Conservation (phyloP, 371 early-diverging fungal species). For the Batkoa obscura region DNA sequence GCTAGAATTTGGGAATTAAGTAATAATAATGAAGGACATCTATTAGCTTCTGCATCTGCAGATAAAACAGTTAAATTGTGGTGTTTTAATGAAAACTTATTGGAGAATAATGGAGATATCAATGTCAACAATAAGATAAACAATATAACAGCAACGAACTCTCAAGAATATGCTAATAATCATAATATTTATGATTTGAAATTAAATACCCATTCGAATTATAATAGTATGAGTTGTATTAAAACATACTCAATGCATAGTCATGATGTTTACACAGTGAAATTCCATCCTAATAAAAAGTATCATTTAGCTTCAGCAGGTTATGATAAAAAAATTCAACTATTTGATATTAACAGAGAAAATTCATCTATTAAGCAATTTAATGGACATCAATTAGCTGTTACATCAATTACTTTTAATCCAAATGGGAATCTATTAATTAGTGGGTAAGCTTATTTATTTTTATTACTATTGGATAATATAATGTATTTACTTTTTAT, state of each 20-base stretch:
- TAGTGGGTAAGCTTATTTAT: constrained; percentile 28
- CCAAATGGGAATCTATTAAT: constrained; percentile 84
- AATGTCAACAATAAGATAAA: no score
- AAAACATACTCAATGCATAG: constrained; percentile 30
- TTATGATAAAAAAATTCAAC: constrained; percentile 74
- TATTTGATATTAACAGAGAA: constrained; percentile 60
- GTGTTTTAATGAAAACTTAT: background rate
- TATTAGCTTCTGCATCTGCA: constrained; percentile 72
- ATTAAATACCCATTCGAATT: no score
- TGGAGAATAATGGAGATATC: no score
- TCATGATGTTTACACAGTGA: constrained; percentile 78
- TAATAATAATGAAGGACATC: constrained; percentile 38
- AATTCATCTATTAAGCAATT: constrained; percentile 67
- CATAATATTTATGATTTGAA: no score
- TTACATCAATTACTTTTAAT: constrained; percentile 66
- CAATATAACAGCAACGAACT: no score
- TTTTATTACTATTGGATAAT: background rate
- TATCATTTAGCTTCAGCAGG: constrained; percentile 72
- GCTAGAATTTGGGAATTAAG: constrained; percentile 86
- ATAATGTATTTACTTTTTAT: no score
- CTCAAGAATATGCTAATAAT: no score
- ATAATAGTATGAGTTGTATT: background rate
- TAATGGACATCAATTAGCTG: constrained; percentile 65
- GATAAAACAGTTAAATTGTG: constrained; percentile 68
- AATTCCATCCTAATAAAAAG: constrained; percentile 55